Evolutionary conservation across 495 filamentous ascomycete species (phyloP), one percentile per base, ranked within the genome.

Genomic region (Penicillium coprophilum): DNA sequence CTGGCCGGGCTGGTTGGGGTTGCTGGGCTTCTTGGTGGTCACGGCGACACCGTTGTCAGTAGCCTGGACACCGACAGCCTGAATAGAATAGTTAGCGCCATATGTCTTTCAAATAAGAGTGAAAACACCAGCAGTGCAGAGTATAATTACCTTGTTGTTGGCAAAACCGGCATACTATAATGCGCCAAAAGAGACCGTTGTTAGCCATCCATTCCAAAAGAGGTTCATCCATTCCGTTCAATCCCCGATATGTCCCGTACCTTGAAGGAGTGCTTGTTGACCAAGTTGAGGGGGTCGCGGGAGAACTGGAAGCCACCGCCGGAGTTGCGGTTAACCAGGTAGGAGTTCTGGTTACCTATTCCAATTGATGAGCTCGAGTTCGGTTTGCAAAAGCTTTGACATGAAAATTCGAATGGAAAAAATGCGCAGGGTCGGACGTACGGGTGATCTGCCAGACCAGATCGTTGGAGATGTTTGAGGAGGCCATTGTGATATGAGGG

Each of bases 201-300:
- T 45, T 41, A 44, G 47, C 47, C 13, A 44, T 24, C 20, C n/a
- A 20, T 39, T 39, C 49, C 20, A 34, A 6, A 12, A 32, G 24
- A 30, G 27, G 7, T 9, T 9, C 32, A 20, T 38, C 19, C 47
- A 17, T 17, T 45, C 27, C 24, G 34, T 23, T n/a, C 23, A 30
- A 51, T 40, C 13, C 8, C 27, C 21, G 21, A 19, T n/a, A 28
- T 27, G 24, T 27, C 28, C 24, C 65, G 38, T 80, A 94, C 91
- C 88, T 96, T 98, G 81, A 90, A 89, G 48, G 82, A 85, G 76
- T 96, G 87, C 74, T 88, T 79, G 85, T 97, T 97, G 66, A 77
- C 78, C 67, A 97, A 72, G 80, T 97, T 98, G 61, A 96, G 76
- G 61, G 91, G 88, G 71, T 98, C 95, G 47, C 87, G 88, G 59